Evolutionary conservation across 1,284 basidiomycete genomes (phyloP).

Genomic region (Pseudozyma flocculosa): DNA sequence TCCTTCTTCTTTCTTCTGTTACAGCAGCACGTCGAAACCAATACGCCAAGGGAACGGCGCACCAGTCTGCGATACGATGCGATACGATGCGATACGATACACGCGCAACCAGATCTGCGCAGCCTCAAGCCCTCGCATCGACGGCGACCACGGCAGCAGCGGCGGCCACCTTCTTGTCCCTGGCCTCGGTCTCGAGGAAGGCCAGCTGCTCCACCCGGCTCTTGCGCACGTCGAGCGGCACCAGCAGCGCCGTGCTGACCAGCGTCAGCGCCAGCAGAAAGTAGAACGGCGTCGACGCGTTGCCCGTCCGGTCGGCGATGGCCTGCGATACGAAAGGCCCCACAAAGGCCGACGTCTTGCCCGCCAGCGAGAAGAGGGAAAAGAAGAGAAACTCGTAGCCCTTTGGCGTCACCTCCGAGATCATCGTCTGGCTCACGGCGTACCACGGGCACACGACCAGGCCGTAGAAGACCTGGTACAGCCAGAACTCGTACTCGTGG

Average conservation of each 20-base stretch:
- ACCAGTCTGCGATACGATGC: too few relatives aligned
- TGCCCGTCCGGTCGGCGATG: slow-evolving; percentile 62
- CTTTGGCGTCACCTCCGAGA: slow-evolving; percentile 75
- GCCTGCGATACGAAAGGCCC: slow-evolving; percentile 71
- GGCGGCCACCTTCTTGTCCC: slow-evolving; percentile 14
- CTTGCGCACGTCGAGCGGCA: slow-evolving; percentile 70
- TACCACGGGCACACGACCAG: slow-evolving; percentile 83
- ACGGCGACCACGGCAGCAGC: too few relatives aligned
- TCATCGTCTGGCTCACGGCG: slow-evolving; percentile 80
- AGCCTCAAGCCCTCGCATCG: too few relatives aligned
- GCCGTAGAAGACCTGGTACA: slow-evolving; percentile 16
- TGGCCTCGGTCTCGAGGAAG: slow-evolving; percentile 20
- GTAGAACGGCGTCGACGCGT: slow-evolving; percentile 79
- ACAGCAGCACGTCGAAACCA: too few relatives aligned
- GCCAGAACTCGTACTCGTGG: slow-evolving; percentile 12
- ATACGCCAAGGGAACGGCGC: too few relatives aligned
- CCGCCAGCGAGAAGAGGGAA: slow-evolving; percentile 69
- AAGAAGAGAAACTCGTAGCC: slow-evolving; percentile 68
- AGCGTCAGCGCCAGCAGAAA: slow-evolving; percentile 75
- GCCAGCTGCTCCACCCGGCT: slow-evolving; percentile 63
- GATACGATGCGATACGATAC: too few relatives aligned
- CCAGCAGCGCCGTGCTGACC: slow-evolving; percentile 70
- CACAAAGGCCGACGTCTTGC: slow-evolving; percentile 65
- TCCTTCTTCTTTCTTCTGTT: too few relatives aligned
- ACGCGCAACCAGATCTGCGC: too few relatives aligned